phyloP scores from a whole-genome alignment of 1,284 basidiomycete species.

The Cryptococcus sp. region DNA sequence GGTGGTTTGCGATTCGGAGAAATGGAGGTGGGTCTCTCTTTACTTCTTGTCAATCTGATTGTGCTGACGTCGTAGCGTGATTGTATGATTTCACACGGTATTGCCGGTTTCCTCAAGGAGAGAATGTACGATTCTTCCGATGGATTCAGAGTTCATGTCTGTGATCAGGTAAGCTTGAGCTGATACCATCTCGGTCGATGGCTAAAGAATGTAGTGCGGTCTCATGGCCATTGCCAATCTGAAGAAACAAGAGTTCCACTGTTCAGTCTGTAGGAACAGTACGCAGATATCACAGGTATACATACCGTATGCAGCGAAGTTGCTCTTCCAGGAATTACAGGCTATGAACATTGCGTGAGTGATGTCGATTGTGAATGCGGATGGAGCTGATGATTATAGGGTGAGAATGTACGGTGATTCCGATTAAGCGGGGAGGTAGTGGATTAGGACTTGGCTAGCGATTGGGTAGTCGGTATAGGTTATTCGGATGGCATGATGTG shows the following conservation, averaged over 20 bases:
- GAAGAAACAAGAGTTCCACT: conserved; percentile 54
- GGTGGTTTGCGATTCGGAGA: conserved; percentile 99
- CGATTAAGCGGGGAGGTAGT: conserved; percentile 11
- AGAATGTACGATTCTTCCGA: conserved; percentile 84
- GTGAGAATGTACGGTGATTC: conserved; percentile 36
- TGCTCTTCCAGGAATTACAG: conserved; percentile 37
- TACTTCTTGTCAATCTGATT: neutral
- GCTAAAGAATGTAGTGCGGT: conserved; percentile 62
- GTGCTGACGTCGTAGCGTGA: conserved; percentile 42
- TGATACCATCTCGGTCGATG: neutral
- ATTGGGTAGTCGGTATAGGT: no score
- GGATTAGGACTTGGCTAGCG: no score
- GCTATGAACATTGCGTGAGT: conserved; percentile 45
- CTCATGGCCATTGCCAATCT: conserved; percentile 92
- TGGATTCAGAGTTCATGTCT: conserved; percentile 92
- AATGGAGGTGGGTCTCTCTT: conserved; percentile 66
- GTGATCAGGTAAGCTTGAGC: conserved; percentile 69
- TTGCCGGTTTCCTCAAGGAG: conserved; percentile 95
- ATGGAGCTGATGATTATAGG: conserved; percentile 9
- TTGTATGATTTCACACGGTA: conserved; percentile 99
- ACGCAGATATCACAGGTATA: conserved; percentile 85
- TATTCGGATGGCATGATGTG: no score
- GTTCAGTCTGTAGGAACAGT: conserved; percentile 82
- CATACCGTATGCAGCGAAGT: conserved; percentile 76
- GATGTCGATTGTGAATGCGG: neutral